Conservation (phyloP, 23 red algal species). For the Chondrus crispus region DNA sequence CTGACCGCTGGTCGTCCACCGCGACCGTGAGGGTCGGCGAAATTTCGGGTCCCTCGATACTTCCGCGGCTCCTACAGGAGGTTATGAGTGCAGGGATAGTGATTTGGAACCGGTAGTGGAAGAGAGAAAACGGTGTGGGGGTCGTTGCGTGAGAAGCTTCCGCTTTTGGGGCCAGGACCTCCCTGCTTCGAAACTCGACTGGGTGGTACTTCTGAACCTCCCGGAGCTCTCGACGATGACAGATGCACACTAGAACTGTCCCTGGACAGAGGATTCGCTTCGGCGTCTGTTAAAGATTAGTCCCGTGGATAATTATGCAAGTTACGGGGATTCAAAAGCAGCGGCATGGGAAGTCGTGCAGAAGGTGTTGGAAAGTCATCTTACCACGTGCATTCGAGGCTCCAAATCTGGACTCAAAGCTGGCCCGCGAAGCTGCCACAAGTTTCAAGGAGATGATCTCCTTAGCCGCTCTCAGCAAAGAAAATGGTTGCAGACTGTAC, state of each 20-base stretch:
- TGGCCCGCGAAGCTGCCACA: no score
- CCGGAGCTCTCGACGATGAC: background rate
- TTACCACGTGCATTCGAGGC: no score
- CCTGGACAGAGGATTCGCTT: background rate
- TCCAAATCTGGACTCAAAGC: no score
- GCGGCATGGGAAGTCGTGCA: no score
- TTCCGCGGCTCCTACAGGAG: background rate
- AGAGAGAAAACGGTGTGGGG: background rate
- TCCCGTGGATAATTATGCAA: background rate
- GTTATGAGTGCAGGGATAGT: background rate
- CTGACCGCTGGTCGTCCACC: background rate
- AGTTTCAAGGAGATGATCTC: no score
- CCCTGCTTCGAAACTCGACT: background rate
- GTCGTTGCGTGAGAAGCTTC: background rate
- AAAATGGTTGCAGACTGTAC: no score
- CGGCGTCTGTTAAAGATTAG: conserved; percentile 3
- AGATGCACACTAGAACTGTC: background rate
- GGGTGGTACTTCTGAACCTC: conserved; percentile 8
- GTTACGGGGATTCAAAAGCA: no score
- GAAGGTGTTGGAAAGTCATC: no score
- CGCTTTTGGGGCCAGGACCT: no score
- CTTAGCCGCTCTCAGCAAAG: no score
- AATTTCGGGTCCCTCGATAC: background rate
- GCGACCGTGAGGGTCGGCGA: background rate
- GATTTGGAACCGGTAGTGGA: background rate